phyloP scores from a whole-genome alignment of 192 early-diverging fungal genomes.

The Coemansia sp. region DNA sequence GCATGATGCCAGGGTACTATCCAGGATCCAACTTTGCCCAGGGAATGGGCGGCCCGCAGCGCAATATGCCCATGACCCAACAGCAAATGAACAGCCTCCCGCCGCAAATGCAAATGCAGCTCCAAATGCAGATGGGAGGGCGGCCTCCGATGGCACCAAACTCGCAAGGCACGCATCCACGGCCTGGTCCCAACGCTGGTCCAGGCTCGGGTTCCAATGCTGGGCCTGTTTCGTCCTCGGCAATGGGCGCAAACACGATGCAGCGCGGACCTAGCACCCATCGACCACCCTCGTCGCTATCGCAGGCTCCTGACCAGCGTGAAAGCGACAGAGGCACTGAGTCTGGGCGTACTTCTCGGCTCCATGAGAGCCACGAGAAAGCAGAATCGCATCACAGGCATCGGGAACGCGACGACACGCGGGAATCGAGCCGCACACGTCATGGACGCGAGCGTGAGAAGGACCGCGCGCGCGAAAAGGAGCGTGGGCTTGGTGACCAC shows the following conservation, averaged over 20 bases:
- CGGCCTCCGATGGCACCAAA: constrained; percentile 33
- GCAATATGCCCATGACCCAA: constrained; percentile 43
- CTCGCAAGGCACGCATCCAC: constrained; percentile 25
- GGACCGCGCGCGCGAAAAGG: constrained; percentile 7
- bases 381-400: constrained; percentile 30
- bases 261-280: constrained; percentile 8
- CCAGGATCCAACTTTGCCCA: constrained; percentile 27
- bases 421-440: constrained; percentile 23
- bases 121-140: constrained; percentile 47
- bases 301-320: constrained; percentile 20
- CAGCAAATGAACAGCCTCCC: constrained; percentile 28
- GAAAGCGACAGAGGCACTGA: constrained; percentile 39
- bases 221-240: neutral
- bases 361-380: constrained; percentile 23
- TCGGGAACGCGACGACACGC: constrained; percentile 27
- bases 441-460: constrained; percentile 28
- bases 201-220: neutral
- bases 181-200: constrained; percentile 15
- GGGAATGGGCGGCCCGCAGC: constrained; percentile 34
- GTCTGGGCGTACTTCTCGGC: constrained; percentile 34
- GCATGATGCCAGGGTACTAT: constrained; percentile 40
- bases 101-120: constrained; percentile 49
- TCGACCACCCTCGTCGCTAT: neutral
- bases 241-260: constrained; percentile 8
- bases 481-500: constrained; percentile 11